phyloP scores from a whole-genome alignment of 1,139 yeast species.

The Entelexis paramagnoliae region DNA sequence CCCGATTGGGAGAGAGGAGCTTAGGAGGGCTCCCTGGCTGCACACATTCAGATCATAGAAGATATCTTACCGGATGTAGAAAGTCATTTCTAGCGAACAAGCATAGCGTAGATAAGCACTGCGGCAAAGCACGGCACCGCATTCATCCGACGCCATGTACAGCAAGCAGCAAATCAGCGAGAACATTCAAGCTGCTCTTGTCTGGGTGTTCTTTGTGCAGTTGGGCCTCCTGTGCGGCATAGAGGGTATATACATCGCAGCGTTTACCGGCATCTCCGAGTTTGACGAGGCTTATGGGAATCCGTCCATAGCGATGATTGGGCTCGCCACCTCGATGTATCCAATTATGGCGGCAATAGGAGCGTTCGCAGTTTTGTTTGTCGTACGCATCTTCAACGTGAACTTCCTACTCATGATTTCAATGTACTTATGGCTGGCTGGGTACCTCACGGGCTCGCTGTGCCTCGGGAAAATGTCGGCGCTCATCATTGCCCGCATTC shows the following conservation, averaged over 20 bases:
- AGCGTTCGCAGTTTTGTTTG: conserved; percentile 12
- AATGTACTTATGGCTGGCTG: conserved; percentile 19
- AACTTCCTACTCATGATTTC: conserved; percentile 17
- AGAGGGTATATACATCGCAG: conserved; percentile 59
- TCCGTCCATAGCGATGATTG: conserved; percentile 38
- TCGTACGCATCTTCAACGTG: conserved; percentile 1
- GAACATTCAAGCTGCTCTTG: neutral
- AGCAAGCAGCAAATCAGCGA: neutral
- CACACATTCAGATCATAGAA: too few species aligned
- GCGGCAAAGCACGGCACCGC: too few species aligned
- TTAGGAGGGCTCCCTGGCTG: too few species aligned
- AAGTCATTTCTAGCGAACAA: neutral
- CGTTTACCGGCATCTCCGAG: conserved; percentile 41
- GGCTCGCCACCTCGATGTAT: conserved; percentile 36
- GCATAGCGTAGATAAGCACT: too few species aligned
- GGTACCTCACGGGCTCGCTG: conserved; percentile 21
- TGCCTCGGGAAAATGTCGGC: conserved; percentile 15
- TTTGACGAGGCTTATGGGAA: conserved; percentile 39
- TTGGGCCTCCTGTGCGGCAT: conserved; percentile 53
- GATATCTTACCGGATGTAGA: neutral
- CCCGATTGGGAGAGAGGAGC: too few species aligned
- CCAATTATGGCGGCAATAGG: conserved; percentile 35
- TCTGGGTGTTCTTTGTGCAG: conserved; percentile 36
- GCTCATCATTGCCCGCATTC: conserved; percentile 43
- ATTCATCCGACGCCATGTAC: conserved; percentile 1